phyloP scores from a whole-genome alignment of 805 yeast species.

The Lipomyces starkeyi region DNA sequence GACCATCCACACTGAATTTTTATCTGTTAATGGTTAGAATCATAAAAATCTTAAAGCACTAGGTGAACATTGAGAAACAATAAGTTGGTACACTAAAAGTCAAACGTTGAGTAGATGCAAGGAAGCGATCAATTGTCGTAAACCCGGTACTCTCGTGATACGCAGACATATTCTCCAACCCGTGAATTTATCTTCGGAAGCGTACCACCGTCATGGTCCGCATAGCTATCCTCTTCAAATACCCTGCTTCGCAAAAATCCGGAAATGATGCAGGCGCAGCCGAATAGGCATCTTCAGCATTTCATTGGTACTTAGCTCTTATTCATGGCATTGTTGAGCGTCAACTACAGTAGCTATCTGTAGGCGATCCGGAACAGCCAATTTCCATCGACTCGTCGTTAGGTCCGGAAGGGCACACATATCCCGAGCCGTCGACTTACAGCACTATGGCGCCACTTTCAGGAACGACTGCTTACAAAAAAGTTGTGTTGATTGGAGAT shows the following conservation, averaged over 20 bases:
- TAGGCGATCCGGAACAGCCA: neutral
- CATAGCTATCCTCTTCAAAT: neutral
- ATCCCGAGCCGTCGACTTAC: neutral
- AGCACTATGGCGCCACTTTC: neutral
- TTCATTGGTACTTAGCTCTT: neutral
- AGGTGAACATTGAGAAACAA: no score
- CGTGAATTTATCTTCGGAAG: no score
- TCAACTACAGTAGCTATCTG: neutral
- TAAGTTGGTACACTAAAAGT: no score
- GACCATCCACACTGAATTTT: neutral
- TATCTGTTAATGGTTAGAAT: neutral
- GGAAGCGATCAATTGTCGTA: no score
- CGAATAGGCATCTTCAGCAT: neutral
- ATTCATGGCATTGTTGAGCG: neutral
- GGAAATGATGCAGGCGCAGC: neutral
- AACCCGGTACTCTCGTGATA: no score
- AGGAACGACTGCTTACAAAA: constrained; percentile 43
- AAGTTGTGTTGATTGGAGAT: constrained; percentile 50
- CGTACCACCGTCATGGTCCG: no score
- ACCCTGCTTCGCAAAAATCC: neutral
- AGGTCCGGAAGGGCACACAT: neutral
- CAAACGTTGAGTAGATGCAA: no score
- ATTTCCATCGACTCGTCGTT: neutral
- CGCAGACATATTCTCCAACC: no score
- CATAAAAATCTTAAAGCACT: neutral